Percentiles rank a stretch among this genome's conserved stretches.
Evolutionary conservation across 108 stramenopile species (phyloP).

Genomic region (Fragilaria radians): DNA sequence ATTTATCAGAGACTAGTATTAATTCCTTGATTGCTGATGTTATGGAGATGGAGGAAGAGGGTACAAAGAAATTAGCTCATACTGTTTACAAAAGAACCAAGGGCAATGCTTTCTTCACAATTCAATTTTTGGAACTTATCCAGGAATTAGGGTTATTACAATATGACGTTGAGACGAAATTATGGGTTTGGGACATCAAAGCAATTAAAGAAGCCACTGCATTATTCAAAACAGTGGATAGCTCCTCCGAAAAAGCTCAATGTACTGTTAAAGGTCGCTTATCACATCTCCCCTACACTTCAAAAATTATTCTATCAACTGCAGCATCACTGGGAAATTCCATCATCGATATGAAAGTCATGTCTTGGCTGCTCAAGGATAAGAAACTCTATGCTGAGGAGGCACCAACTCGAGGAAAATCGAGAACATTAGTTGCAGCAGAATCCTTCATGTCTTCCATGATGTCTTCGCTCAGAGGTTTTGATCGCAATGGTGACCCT

Average conservation of each 20-base stretch:
- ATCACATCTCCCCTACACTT: not conserved
- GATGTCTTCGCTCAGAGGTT: not conserved
- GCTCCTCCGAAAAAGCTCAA: not conserved
- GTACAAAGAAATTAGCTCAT: conserved; percentile 15
- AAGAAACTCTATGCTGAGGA: not conserved
- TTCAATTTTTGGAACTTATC: conserved; percentile 36
- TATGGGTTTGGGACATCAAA: conserved; percentile 50
- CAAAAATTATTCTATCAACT: not conserved
- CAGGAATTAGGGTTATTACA: conserved; percentile 25
- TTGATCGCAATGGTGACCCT: not conserved
- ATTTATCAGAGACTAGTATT: not conserved
- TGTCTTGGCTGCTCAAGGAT: not conserved
- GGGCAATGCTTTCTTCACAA: conserved; percentile 56
- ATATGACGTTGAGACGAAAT: conserved; percentile 21
- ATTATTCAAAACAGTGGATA: not conserved
- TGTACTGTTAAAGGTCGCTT: not conserved
- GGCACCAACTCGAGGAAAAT: not conserved
- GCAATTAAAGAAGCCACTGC: conserved; percentile 14
- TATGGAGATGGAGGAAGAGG: conserved; percentile 1
- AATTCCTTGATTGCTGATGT: not conserved
- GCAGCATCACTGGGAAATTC: not conserved
- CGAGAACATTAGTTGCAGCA: not conserved
- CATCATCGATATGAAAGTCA: not conserved
- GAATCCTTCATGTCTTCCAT: not conserved
- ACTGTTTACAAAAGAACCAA: conserved; percentile 47